Base-by-base conservation (phyloP, 2,329 filamentous ascomycete species). In the Fusarium phyllophilum region DNA sequence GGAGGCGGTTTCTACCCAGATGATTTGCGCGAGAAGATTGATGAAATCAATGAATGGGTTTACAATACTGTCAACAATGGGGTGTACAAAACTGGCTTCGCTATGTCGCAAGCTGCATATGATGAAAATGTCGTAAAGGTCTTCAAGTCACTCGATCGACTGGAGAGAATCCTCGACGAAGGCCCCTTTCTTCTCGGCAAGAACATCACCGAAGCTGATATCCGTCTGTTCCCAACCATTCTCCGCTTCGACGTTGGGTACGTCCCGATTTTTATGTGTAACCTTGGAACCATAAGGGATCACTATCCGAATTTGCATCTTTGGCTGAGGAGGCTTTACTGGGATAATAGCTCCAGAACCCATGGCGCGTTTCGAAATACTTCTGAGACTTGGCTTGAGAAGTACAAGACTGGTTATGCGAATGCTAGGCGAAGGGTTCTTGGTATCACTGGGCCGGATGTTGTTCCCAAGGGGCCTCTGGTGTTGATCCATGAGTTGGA, bases 241-340 rank as follows among this genome's bases (percentile, higher is more conserved):
- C 82, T 88, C 18, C 87, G 92, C 6, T 94, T 94, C 76, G 93
- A 95, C 72, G 84, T 88, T 2, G 91, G 90, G 1, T 94, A 94
- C 73, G 85, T 91, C 42, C 87, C 90, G 70, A 88, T 92, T 36
- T 92, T 93, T 78, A 85, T 87, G 76, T 92, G 90, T 75, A 92
- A 92, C 69, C 77, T 91, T 24, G 89, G 87, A 75, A 90, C 88
- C 76, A 89, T 93, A 66, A 83, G 90, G 7, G 85, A 90, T 73
- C 89, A 91, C 75, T 92, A 90, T 77, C 93, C 92, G 7, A 83
- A 86, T 44, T 81, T 94, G 51, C 91, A 95, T 79, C 85, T 86
- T 55, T 95, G 92, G 92, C 72, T 94, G 68, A 84, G 90, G 41
- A 85, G 89, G 60, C 79, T 94, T 60, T 95, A 94, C 78, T 95